Conservation (phyloP, 148 eudicot genomes). For the Rhododendron simsii region DNA sequence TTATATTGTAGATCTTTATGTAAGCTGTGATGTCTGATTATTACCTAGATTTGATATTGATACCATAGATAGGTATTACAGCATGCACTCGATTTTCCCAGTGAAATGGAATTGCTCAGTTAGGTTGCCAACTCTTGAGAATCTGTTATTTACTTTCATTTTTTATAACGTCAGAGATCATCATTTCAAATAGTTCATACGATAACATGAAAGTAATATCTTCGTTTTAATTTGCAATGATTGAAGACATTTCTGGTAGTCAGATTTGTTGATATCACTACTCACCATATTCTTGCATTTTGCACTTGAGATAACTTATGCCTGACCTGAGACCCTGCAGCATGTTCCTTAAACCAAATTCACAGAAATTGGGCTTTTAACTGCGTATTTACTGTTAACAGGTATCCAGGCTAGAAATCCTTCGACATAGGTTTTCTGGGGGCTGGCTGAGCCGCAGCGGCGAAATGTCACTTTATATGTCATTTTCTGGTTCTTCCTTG, state of each 20-base stretch:
- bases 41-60: not conserved
- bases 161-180: not conserved
- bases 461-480: slow-evolving; percentile 18
- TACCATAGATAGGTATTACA: not conserved
- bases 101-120: not conserved
- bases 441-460: not conserved
- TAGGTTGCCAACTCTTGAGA: not conserved
- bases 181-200: not conserved
- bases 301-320: not conserved
- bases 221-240: not conserved
- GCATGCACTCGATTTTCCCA: not conserved
- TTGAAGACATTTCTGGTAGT: not conserved
- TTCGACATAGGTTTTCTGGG: not conserved
- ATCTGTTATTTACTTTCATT: too few species aligned
- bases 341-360: not conserved
- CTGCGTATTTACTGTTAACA: too few species aligned
- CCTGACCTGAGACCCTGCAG: not conserved
- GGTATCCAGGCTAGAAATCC: not conserved
- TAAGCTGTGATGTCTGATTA: not conserved
- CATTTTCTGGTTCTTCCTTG: slow-evolving; percentile 15
- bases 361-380: not conserved
- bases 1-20: not conserved
- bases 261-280: not conserved
- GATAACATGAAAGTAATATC: not conserved
- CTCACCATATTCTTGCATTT: not conserved